Percentiles rank a stretch among this genome's conserved stretches.
Conservation (phyloP, 2,329 filamentous ascomycete genomes). For the Conoideocrella luteorostrata region DNA sequence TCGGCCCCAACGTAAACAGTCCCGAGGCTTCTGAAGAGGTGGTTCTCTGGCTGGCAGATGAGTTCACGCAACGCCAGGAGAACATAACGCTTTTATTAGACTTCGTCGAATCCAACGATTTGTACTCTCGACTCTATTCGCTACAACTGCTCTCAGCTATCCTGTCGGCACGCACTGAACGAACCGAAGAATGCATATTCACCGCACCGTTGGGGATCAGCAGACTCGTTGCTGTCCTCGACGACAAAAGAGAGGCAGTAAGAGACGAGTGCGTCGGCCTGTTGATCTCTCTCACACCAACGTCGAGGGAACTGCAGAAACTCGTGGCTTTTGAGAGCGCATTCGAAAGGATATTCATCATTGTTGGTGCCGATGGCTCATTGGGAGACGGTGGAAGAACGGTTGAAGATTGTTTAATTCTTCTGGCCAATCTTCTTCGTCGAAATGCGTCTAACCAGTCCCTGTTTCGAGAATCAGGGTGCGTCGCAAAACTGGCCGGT, state of each 20-base stretch:
- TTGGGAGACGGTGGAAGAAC: constrained; percentile 76
- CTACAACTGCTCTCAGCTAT: constrained; percentile 86
- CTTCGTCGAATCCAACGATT: constrained; percentile 79
- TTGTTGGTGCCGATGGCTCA: constrained; percentile 77
- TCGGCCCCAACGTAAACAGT: constrained; percentile 64
- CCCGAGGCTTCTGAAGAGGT: constrained; percentile 95
- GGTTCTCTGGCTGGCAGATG: constrained; percentile 89
- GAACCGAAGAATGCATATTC: constrained; percentile 91
- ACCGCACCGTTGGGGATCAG: constrained; percentile 84
- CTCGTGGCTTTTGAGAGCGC: constrained; percentile 92
- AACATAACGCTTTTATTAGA: constrained; percentile 88
- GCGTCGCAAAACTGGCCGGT: constrained; percentile 63
- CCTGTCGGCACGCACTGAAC: constrained; percentile 74
- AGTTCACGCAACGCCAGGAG: constrained; percentile 96
- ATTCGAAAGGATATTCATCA: constrained; percentile 77
- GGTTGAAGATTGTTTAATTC: constrained; percentile 86
- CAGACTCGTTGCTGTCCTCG: constrained; percentile 73
- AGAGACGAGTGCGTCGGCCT: constrained; percentile 84
- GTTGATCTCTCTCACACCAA: constrained; percentile 80
- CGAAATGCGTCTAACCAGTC: constrained; percentile 90
- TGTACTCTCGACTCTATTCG: constrained; percentile 86
- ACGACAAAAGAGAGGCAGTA: constrained; percentile 80
- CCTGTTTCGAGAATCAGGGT: constrained; percentile 85
- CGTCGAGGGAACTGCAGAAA: constrained; percentile 85
- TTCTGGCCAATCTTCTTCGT: constrained; percentile 81